Percentiles rank a stretch among this genome's conserved stretches.
Evolutionary conservation across 768 basidiomycete genomes (phyloP).

Genomic region (Lentinula aciculospora): DNA sequence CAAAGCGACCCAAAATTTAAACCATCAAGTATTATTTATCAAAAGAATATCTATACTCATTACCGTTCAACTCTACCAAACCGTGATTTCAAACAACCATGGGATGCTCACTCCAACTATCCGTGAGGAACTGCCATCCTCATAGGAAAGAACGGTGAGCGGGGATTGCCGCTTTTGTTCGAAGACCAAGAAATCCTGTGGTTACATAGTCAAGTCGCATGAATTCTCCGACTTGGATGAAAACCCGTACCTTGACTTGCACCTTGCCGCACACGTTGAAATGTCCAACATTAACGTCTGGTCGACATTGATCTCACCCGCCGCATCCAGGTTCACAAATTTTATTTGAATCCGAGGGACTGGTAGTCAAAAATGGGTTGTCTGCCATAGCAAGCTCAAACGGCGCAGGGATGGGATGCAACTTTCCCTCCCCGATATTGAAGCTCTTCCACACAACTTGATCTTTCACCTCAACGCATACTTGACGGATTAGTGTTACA

Average conservation of each 20-base stretch:
- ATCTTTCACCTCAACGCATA: not conserved
- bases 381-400: not conserved
- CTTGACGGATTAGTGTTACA: not conserved
- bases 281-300: not conserved
- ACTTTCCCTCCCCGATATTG: not conserved
- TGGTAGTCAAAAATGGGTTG: not conserved
- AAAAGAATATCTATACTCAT: too few relatives aligned
- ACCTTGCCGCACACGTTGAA: not conserved
- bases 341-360: not conserved
- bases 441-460: not conserved
- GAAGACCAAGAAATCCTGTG: not conserved
- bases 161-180: not conserved
- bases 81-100: not conserved
- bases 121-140: not conserved
- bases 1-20: not conserved
- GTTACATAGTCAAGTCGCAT: not conserved
- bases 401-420: not conserved
- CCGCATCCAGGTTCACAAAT: not conserved
- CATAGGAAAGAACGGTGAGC: not conserved
- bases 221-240: not conserved
- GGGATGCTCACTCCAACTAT: not conserved
- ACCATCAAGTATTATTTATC: constrained; percentile 8
- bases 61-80: too few relatives aligned
- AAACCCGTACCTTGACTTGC: not conserved
- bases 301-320: not conserved